A percentile compares a stretch with the other conserved stretches of the same genome.
Conservation (phyloP, 2,329 filamentous ascomycete species). For the Aspergillus transmontanensis region DNA sequence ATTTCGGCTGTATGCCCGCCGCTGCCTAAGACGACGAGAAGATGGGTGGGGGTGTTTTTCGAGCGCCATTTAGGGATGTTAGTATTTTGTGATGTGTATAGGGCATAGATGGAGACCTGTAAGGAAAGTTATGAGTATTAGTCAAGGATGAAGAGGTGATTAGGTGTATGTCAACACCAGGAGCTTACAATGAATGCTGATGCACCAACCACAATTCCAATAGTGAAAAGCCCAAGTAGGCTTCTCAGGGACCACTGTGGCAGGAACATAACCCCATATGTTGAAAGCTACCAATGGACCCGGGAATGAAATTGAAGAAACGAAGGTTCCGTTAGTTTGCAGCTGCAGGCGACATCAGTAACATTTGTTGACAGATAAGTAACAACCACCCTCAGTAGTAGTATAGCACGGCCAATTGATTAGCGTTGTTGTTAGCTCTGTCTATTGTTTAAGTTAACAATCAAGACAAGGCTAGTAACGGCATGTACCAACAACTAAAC, state of each 20-base stretch:
- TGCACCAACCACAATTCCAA: not conserved
- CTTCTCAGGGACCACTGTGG: not conserved
- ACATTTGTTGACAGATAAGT: not conserved
- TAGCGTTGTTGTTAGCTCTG: not conserved
- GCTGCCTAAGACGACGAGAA: constrained; percentile 83
- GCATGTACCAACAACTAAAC: not conserved
- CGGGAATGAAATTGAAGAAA: not conserved
- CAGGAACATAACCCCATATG: not conserved
- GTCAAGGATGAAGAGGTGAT: not conserved
- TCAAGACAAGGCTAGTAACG: not conserved
- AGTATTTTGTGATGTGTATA: constrained; percentile 34
- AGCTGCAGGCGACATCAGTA: not conserved
- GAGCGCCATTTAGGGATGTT: constrained; percentile 32
- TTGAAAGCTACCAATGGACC: not conserved
- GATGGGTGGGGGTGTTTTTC: constrained; percentile 52
- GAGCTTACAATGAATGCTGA: not conserved
- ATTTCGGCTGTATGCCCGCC: constrained; percentile 96
- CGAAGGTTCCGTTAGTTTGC: not conserved
- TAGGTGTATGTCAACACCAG: not conserved
- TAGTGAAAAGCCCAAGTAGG: not conserved
- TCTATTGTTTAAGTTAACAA: not conserved
- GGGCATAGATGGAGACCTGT: constrained; percentile 29
- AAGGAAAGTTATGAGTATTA: not conserved
- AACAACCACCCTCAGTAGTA: not conserved
- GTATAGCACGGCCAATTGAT: not conserved